Conservation (phyloP, 495 filamentous ascomycete genomes). For the Daldinia grandis region DNA sequence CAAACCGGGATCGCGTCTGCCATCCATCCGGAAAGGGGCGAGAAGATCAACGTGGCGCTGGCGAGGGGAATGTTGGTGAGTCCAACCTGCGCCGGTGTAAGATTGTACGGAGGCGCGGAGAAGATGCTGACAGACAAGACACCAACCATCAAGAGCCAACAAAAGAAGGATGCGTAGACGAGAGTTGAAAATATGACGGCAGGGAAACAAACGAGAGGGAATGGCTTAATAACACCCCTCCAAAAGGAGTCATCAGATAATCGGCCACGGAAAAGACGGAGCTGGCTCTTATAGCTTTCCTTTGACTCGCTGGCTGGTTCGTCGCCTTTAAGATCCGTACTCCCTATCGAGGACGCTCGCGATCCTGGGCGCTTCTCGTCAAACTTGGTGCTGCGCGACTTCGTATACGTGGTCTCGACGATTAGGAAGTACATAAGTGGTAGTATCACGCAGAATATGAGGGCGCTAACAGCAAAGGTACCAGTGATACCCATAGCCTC, state of each 20-base stretch:
- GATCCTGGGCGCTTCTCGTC: slow-evolving; percentile 23
- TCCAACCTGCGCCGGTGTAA: slow-evolving; percentile 64
- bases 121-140: slow-evolving; percentile 73
- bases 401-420: slow-evolving; percentile 47
- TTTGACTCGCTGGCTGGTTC: slow-evolving; percentile 27
- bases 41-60: slow-evolving; percentile 57
- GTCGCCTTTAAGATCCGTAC: slow-evolving; percentile 26
- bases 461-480: slow-evolving; percentile 45
- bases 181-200: slow-evolving; percentile 54
- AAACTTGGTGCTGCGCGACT: slow-evolving; percentile 8
- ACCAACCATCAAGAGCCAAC: slow-evolving; percentile 66
- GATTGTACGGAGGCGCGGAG: slow-evolving; percentile 69
- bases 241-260: slow-evolving; percentile 37
- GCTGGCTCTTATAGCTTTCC: slow-evolving; percentile 42
- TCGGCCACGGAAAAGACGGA: slow-evolving; percentile 42
- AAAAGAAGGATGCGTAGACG: slow-evolving; percentile 56
- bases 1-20: slow-evolving; percentile 58
- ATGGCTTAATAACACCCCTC: slow-evolving; percentile 46
- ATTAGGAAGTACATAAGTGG: slow-evolving; percentile 48
- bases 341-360: slow-evolving; percentile 19
- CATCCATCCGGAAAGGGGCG: slow-evolving; percentile 52
- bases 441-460: slow-evolving; percentile 46
- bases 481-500: slow-evolving; percentile 44
- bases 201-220: slow-evolving; percentile 54
- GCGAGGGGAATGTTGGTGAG: slow-evolving; percentile 61